These are phyloP conservation scores for Camellia granthamiana DNA, from an alignment of 148 eudicot species.

Conservation along the genomic window DNA sequence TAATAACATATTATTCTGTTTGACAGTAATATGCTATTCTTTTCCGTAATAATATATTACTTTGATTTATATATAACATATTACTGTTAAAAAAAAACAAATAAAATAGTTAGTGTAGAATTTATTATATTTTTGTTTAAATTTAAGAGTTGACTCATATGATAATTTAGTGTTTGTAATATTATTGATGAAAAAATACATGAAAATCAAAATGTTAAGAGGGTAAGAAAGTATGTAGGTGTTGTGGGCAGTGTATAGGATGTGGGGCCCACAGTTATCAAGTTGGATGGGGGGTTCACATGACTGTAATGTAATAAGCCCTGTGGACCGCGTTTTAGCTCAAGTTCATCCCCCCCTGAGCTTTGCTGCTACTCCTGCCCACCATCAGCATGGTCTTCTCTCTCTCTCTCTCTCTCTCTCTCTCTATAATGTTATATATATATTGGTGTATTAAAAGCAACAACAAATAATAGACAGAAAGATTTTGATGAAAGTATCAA, in stretches of 20 bases:
- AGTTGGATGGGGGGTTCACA: constrained; percentile 13
- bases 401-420: constrained; percentile 7
- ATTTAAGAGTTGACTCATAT: no score
- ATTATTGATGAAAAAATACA: background rate
- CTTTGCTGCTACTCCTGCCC: constrained; percentile 30
- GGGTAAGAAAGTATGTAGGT: background rate
- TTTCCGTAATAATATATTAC: no score
- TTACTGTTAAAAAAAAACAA: no score
- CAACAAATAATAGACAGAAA: constrained; percentile 14
- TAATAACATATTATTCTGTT: no score
- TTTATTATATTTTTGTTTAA: no score
- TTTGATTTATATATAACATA: no score
- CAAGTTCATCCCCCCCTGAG: constrained; percentile 59
- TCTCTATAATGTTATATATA: background rate
- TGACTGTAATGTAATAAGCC: background rate
- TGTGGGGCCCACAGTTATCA: constrained; percentile 6
- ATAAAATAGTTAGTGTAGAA: no score
- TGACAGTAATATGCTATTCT: no score
- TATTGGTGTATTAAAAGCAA: constrained; percentile 18
- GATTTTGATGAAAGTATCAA: constrained; percentile 1
- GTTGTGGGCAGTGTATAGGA: constrained; percentile 17
- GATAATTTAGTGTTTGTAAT: no score
- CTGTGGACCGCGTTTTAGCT: background rate
- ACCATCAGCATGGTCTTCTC: constrained; percentile 24
- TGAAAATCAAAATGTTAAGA: constrained; percentile 47